Conservation (phyloP, 768 basidiomycete genomes). For the Amanita jacksonii region DNA sequence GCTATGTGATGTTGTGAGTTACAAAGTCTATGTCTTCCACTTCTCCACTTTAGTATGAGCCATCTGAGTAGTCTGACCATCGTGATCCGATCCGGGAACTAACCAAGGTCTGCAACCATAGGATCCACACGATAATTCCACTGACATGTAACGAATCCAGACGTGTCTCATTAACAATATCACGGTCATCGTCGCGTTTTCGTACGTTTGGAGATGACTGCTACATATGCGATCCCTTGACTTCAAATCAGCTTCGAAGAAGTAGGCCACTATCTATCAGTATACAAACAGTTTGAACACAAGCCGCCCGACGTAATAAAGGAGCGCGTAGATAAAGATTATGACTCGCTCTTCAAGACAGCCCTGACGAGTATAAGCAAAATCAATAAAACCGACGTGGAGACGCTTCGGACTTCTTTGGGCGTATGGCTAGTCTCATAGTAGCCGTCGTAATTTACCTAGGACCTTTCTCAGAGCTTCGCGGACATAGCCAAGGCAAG, state of each 20-base stretch:
- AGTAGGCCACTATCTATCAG: conserved; percentile 83
- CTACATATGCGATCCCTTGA: conserved; percentile 4
- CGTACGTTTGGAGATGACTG: conserved; percentile 35
- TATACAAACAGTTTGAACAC: conserved; percentile 91
- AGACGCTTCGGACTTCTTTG: conserved; percentile 84
- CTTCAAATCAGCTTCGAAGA: conserved; percentile 61
- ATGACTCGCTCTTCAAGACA: conserved; percentile 68
- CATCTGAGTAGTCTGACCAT: conserved; percentile 65
- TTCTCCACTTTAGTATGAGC: not conserved
- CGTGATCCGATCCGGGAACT: conserved; percentile 87
- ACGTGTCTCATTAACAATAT: conserved; percentile 87
- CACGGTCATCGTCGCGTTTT: conserved; percentile 89
- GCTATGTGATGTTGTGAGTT: conserved; percentile 82
- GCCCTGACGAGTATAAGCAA: conserved; percentile 84
- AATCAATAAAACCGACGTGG: conserved; percentile 96
- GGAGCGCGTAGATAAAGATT: conserved; percentile 87
- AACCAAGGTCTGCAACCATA: conserved; percentile 50
- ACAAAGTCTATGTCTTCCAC: not conserved
- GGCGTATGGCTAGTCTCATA: conserved; percentile 50
- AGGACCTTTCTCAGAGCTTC: conserved; percentile 54
- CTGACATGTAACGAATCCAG: conserved; percentile 22
- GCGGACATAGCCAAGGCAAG: conserved; percentile 69
- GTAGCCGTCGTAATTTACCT: not conserved
- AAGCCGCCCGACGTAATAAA: conserved; percentile 91
- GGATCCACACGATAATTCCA: not conserved